phyloP scores from a whole-genome alignment of 371 early-diverging fungal species.

The Thermomucor indicae-seudaticae region DNA sequence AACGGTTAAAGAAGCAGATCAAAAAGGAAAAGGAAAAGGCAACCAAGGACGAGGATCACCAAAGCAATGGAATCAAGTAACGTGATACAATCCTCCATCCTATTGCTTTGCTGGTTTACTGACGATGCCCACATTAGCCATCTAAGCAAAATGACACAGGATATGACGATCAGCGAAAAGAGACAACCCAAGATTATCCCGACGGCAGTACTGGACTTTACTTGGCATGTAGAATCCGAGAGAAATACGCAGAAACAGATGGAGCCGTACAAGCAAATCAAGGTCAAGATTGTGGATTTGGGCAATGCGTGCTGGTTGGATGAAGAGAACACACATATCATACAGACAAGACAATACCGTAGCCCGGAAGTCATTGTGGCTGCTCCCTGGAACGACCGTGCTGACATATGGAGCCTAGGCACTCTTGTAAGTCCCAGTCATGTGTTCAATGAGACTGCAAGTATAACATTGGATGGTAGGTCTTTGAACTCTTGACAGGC shows the following conservation, averaged over 20 bases:
- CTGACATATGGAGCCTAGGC: constrained; percentile 96
- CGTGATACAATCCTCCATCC: too few species aligned
- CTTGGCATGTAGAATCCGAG: background rate
- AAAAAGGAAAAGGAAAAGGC: constrained; percentile 25
- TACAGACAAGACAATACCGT: constrained; percentile 98
- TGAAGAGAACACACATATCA: constrained; percentile 91
- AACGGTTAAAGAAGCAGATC: constrained; percentile 24
- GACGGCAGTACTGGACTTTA: constrained; percentile 27
- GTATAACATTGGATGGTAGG: constrained; percentile 34
- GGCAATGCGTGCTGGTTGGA: constrained; percentile 97
- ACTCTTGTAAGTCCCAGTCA: constrained; percentile 64
- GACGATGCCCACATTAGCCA: too few species aligned
- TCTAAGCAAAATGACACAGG: constrained; percentile 7
- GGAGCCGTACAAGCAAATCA: constrained; percentile 25
- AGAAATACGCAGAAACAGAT: background rate
- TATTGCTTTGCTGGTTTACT: too few species aligned
- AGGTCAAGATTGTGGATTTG: constrained; percentile 95
- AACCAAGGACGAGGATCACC: constrained; percentile 7
- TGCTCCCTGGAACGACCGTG: constrained; percentile 79
- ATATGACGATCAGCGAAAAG: too few species aligned
- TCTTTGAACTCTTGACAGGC: constrained; percentile 85
- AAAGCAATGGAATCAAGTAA: constrained; percentile 1
- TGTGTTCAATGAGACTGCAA: background rate
- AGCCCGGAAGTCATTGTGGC: constrained; percentile 98
- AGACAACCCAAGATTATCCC: constrained; percentile 22